Conservation (phyloP, 495 filamentous ascomycete genomes). For the Peziza echinospora region DNA sequence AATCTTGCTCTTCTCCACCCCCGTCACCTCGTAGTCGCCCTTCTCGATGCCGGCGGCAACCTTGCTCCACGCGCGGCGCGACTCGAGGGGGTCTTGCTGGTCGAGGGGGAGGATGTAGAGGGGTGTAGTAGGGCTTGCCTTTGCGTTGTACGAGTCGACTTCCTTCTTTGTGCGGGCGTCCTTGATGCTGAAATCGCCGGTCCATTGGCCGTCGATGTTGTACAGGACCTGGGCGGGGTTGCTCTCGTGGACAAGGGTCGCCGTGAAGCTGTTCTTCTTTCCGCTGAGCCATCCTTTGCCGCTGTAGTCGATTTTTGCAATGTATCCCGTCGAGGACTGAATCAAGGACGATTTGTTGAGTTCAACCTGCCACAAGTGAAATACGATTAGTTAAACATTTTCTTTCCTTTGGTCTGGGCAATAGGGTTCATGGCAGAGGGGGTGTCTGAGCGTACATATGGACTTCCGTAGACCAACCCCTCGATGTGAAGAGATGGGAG, state of each 20-base stretch:
- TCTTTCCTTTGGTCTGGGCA: no score
- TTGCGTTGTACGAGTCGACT: slow-evolving; percentile 49
- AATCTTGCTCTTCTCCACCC: slow-evolving; percentile 63
- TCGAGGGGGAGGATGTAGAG: slow-evolving; percentile 54
- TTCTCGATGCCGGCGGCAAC: slow-evolving; percentile 59
- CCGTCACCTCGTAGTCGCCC: slow-evolving; percentile 65
- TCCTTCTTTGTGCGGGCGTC: slow-evolving; percentile 43
- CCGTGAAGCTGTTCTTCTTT: slow-evolving; percentile 83
- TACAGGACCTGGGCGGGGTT: slow-evolving; percentile 61
- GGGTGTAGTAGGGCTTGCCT: slow-evolving; percentile 36
- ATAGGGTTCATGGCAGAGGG: neutral
- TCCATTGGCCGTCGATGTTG: slow-evolving; percentile 81
- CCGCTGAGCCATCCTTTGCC: slow-evolving; percentile 86
- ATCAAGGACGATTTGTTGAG: slow-evolving; percentile 68
- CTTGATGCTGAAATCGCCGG: slow-evolving; percentile 57
- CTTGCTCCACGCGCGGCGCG: slow-evolving; percentile 66
- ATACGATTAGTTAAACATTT: neutral
- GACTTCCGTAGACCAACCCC: slow-evolving; percentile 72
- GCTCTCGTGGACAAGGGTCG: slow-evolving; percentile 49
- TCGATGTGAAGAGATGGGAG: slow-evolving; percentile 86
- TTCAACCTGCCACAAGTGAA: slow-evolving; percentile 29
- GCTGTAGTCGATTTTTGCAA: slow-evolving; percentile 79
- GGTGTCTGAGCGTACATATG: slow-evolving; percentile 29
- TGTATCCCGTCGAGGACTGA: slow-evolving; percentile 61
- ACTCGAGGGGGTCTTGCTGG: slow-evolving; percentile 70